Base-by-base conservation (phyloP, 2,329 filamentous ascomycete genomes). In the Penicillium italicum region DNA sequence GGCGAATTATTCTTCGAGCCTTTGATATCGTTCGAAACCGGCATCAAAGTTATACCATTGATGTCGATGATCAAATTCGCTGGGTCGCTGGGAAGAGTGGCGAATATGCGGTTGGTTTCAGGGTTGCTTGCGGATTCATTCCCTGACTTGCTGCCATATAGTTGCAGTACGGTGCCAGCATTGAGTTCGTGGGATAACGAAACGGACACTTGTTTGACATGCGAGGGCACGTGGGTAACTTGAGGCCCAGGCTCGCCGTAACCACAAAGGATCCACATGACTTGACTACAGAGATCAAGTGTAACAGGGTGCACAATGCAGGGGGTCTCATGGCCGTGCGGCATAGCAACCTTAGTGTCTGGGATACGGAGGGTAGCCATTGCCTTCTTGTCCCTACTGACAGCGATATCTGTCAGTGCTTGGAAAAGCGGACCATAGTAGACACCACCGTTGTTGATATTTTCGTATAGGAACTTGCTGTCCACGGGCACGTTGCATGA, bases 301-400 rank as follows among this genome's bases (percentile, higher is more conserved):
- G 60, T 64, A 2, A 58, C 58, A 4, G 62, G 62, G 24, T 64
- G 62, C 6, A 62, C 50, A 31, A 64, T 57, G 20, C 45, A 60
- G 1, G 56, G 42, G 0, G 47, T 57, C 20, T 64, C 62, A 16
- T 61, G 31, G 8, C 46, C 31, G 22, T 58, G 30, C 0, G 62
- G 62, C 62, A 64, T 64, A n/a, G 41, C 41, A 9, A 42, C 9
- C 24, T 53, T 62, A 2, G 60, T 64, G 33, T 64, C 55, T 9
- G 62, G 62, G 3, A 62, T 51, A 7, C 47, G 30, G 3, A 64
- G 24, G 4, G 44, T 59, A 6, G 62, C 62, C 24, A 59, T 43
- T 11, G 62, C 60, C 31, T 54, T 34, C 3, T 34, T 3, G 11
- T 46, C 30, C 12, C 24, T 18, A 24, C 51, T 40, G 5, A 57